These are phyloP conservation scores for Diphasiastrum complanatum DNA, from an alignment of 83 land plant species.

Conservation along the genomic window DNA sequence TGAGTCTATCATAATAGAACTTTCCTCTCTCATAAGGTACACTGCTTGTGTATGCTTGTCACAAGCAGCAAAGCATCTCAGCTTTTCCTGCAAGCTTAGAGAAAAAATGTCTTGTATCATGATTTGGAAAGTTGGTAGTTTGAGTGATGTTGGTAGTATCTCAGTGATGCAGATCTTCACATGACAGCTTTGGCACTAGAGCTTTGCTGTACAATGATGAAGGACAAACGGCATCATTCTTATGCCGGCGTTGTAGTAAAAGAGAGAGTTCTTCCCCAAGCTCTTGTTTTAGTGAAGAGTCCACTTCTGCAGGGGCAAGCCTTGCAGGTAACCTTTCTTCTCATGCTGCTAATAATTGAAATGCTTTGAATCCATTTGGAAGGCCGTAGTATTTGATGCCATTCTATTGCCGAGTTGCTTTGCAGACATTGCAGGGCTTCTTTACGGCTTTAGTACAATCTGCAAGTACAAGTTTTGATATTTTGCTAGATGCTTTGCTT, in stretches of 20 bases:
- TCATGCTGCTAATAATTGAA: neutral
- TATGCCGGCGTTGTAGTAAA: conserved; percentile 60
- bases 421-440: conserved; percentile 80
- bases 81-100: neutral
- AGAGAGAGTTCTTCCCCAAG: conserved; percentile 84
- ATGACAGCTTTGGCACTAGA: conserved; percentile 89
- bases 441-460: conserved; percentile 79
- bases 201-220: conserved; percentile 91
- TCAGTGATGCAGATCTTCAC: conserved; percentile 92
- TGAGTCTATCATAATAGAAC: conserved; percentile 75
- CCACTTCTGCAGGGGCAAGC: conserved; percentile 95
- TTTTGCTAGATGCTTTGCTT: conserved; percentile 74
- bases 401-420: conserved; percentile 15
- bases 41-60: neutral
- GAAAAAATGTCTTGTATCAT: too few species aligned
- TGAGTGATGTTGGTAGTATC: neutral
- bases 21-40: conserved; percentile 87
- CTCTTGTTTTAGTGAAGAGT: conserved; percentile 71
- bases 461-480: conserved; percentile 81
- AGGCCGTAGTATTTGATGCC: too few species aligned
- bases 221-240: conserved; percentile 52
- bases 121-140: neutral
- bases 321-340: conserved; percentile 42
- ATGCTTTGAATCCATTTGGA: too few species aligned
- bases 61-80: neutral